Evolutionary conservation across 2,329 filamentous ascomycete genomes (phyloP), one percentile per base, ranked within the genome.

Genomic region (Orbilia javanica): DNA sequence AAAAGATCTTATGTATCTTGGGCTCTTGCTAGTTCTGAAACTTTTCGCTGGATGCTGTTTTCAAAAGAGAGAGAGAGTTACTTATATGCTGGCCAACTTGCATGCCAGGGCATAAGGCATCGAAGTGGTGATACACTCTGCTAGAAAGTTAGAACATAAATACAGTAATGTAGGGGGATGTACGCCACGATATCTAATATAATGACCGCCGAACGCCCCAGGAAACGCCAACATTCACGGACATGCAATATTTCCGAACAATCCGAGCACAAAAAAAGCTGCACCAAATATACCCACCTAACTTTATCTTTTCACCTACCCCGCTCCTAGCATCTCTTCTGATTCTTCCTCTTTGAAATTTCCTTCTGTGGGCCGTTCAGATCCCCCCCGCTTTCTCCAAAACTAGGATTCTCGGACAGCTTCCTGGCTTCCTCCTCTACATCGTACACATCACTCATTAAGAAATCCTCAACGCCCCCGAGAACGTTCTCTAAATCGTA

Each of bases 401-500:
- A 68, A 42, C 42, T 60, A 13, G 42, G 20, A 3, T 62, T 68
- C 11, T 53, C 60, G 0, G 74, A 72, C n/a, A 70, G 31, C 46
- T 27, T 39, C 53, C 48, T 78, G 22, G 74, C 74, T 31, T 72
- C 74, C 22, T 71, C 74, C 5, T 78, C 74, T 0, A 78, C 67
- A 64, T 78, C 74, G 29, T 78, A 78, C 44, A 78, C 74, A 57
- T 78, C 74, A 29, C 67, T 72, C 74, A 78, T 78, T 34, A 78
- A 50, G 31, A 72, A 78, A 25, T 72, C 74, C n/a, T 78, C 74
- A 5, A 78, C 67, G 8, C 74, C 67, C 7, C 74, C 74, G 4
- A 78, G 31, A 20, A 78, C 74, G 18, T 78, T 67, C 15, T 78
- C 67, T 7, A 78, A 64, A 64, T 78, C 67, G 34, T 72, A 78